Evolutionary conservation across 2,329 filamentous ascomycete genomes (phyloP), one percentile per base, ranked within the genome.

Genomic region (Ceratocystis destructans): DNA sequence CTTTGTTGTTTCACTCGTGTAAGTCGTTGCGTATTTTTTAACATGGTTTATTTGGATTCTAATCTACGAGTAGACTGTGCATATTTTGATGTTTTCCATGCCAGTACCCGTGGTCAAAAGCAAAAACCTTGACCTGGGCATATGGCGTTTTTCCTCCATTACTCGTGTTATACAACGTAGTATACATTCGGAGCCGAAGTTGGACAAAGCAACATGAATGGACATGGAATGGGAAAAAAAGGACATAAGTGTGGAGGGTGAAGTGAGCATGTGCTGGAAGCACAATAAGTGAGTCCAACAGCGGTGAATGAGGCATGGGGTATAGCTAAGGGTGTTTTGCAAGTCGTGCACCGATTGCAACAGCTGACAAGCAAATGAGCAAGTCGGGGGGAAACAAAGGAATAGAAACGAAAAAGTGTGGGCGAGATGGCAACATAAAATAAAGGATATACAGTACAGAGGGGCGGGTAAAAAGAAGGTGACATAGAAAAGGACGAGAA

Each of bases 371-470:
- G 31, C 31, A 48, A 17, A 20, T 12, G 37, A 20, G 48, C 20
- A 64, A 48, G 25, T 15, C 37, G 61, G 3, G 22, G n/a, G 25
- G 4, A 44, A 68, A 37, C 45, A 25, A 46, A 59, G 37, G 53
- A 12, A 22, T 46, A 62, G n/a, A 12, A 46, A 33, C 28, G 55
- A 17, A 59, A 59, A n/a, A 5, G 44, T 10, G 45, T 17, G 12
- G 20, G 62, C 25, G 33, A 33, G 62, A 10, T n/a, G 62, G 20
- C 20, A 62, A 65, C 44, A 41, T 28, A 15, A 12, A 64, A 50
- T 15, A 59, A 59, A 55, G 62, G 41, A 46, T 44, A 62, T 31
- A 64, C 57, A 64, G 46, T 50, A 61, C 61, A 67, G 25, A 64
- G 48, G 62, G 22, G 33, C 48, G 48, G 53, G 17, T 46, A 62